Conservation (phyloP, 2,329 filamentous ascomycete species). For the Fonsecaea pugnacius region DNA sequence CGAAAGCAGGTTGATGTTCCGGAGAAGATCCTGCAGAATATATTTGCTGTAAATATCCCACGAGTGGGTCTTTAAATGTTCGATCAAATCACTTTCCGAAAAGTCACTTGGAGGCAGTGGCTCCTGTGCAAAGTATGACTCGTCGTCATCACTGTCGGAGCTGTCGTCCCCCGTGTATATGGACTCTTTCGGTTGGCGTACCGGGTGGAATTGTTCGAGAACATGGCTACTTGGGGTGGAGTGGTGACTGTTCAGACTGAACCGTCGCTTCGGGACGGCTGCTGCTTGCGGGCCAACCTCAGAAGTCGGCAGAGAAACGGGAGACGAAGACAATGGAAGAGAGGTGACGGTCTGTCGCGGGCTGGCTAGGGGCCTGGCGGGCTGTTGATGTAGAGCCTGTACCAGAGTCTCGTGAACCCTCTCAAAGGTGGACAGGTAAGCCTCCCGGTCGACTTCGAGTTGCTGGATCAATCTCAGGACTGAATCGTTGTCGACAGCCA, state of each 20-base stretch:
- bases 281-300: slow-evolving; percentile 1
- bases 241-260: slow-evolving; percentile 15
- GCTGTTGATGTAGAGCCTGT: slow-evolving; percentile 29
- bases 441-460: slow-evolving; percentile 34
- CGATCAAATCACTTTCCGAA: slow-evolving; percentile 51
- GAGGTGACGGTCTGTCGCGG: slow-evolving; percentile 10
- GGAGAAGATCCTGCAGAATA: slow-evolving; percentile 50
- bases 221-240: slow-evolving; percentile 17
- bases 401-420: slow-evolving; percentile 35
- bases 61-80: slow-evolving; percentile 50
- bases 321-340: slow-evolving; percentile 16
- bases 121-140: slow-evolving; percentile 47
- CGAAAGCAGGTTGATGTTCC: slow-evolving; percentile 47
- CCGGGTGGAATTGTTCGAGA: slow-evolving; percentile 22
- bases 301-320: slow-evolving; percentile 12
- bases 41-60: slow-evolving; percentile 49
- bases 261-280: neutral
- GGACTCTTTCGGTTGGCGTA: slow-evolving; percentile 33
- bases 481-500: slow-evolving; percentile 36
- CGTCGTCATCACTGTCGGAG: slow-evolving; percentile 46
- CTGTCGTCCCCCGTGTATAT: slow-evolving; percentile 42
- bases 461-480: slow-evolving; percentile 34
- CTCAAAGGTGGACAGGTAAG: slow-evolving; percentile 35
- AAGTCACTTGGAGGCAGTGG: slow-evolving; percentile 47
- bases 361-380: slow-evolving; percentile 1